Base-by-base conservation (phyloP, 78 protist genomes). In the Capsaspora owczarzaki region DNA sequence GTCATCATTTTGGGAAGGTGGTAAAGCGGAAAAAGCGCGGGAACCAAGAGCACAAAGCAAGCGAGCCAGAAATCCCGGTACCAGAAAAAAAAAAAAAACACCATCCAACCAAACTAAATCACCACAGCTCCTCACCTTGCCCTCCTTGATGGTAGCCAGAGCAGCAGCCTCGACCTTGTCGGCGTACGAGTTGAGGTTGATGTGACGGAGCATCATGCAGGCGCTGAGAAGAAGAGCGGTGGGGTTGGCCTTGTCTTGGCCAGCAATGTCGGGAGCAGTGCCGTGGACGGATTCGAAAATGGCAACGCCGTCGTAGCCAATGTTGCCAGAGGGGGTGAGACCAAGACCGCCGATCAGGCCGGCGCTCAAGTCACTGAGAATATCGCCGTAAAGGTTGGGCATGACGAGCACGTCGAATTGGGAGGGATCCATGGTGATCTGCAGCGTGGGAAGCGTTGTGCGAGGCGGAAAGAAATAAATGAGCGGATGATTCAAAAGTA, bases 371-470 rank as follows among this genome's bases (percentile, higher is more conserved):
- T 89, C 93, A 22, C 83, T 74, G 33, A 90, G 42, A 16, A 90
- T 87, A 43, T 90, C 90, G 1, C 93, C 93, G 49, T 79, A 87
- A 71, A 90, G 63, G 84, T 90, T 90, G 72, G 89, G 82, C n/a
- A 80, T 63, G 25, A 90, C 89, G 38, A 90, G 10, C 25, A 90
- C 91, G 31, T 87, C 91, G 31, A 66, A 90, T 35, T 42, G 29
- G 72, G 6, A 12, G 23, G 93, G 93, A 35, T 89, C 74, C 47
- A 2, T 8, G 19, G 74, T 68, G 6, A 68, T 35, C 74, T 68
- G 74, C 2, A 53, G 6, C 20, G 63, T 14, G 14, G 63, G 63
- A 2, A 12, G 51, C 25, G 51, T 5, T 5, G 25, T 14, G 12
- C 51, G 51, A n/a, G n/a, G n/a, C n/a, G n/a, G n/a, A n/a, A n/a